A percentile compares a stretch with the other conserved stretches of the same genome.
phyloP scores from a whole-genome alignment of 2,329 filamentous ascomycete species.

The Paramyrothecium sp. region DNA sequence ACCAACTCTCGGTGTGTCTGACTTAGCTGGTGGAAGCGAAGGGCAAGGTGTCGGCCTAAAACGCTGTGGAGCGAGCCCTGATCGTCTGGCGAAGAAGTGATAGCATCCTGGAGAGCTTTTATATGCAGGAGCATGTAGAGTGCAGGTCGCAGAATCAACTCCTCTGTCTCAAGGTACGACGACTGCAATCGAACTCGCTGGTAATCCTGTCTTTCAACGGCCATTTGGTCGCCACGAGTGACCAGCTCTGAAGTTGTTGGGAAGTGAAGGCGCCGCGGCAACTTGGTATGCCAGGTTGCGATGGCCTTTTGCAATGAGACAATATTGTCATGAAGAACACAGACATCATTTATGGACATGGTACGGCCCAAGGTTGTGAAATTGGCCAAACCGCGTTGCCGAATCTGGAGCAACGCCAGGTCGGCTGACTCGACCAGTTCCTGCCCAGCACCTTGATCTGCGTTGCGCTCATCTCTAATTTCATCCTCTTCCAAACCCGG shows the following conservation, averaged over 20 bases:
- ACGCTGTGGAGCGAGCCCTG: not conserved
- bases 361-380: not conserved
- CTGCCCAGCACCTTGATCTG: not conserved
- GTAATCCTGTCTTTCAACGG: not conserved
- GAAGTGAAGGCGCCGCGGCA: not conserved
- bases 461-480: not conserved
- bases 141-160: slow-evolving; percentile 3
- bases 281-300: not conserved
- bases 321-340: not conserved
- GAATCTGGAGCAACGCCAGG: not conserved
- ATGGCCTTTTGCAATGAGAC: not conserved
- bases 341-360: not conserved
- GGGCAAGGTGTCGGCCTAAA: not conserved
- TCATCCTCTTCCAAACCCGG: not conserved
- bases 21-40: not conserved
- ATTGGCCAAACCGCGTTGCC: not conserved
- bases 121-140: not conserved
- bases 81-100: not conserved
- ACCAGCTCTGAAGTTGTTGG: not conserved
- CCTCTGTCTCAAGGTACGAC: slow-evolving; percentile 1
- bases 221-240: not conserved
- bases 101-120: not conserved
- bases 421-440: too few relatives aligned
- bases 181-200: not conserved
- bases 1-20: not conserved